Percentiles rank a stretch among this genome's conserved stretches.
These are phyloP conservation scores for Breviolum minutum DNA, from an alignment of 73 alveolate species.

Conservation along the genomic window DNA sequence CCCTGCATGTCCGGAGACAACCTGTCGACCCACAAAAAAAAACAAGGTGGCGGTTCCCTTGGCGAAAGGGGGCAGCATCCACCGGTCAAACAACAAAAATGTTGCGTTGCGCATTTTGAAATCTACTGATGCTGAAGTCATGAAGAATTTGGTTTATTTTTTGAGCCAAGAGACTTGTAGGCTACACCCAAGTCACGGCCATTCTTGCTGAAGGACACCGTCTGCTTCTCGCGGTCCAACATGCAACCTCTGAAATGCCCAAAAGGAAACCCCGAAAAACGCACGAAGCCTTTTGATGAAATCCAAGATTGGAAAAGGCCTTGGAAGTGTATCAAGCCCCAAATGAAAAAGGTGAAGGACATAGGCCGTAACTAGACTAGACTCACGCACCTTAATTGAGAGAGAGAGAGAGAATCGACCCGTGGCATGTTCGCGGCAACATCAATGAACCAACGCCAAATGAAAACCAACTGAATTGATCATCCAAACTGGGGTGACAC, in stretches of 20 bases:
- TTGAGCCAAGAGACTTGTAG: constrained; percentile 53
- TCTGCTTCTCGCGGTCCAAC: constrained; percentile 93
- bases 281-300: too few species aligned
- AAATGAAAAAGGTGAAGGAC: too few species aligned
- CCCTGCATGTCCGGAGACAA: constrained; percentile 85
- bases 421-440: not conserved
- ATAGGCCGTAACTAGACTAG: too few species aligned
- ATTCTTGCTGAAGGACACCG: constrained; percentile 87
- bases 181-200: constrained; percentile 92
- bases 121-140: not conserved
- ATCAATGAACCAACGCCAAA: too few species aligned
- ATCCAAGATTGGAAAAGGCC: too few species aligned
- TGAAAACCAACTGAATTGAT: too few species aligned
- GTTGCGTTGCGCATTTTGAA: too few species aligned
- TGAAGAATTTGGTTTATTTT: not conserved
- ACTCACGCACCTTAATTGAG: not conserved
- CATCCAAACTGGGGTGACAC: too few species aligned
- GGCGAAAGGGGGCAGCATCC: too few species aligned
- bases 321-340: too few species aligned
- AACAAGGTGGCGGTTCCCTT: too few species aligned
- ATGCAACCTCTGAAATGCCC: constrained; percentile 28
- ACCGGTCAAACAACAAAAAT: too few species aligned
- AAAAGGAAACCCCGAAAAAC: not conserved
- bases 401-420: not conserved
- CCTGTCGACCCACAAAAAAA: not conserved